A percentile compares a stretch with the other conserved stretches of the same genome.
phyloP scores from a whole-genome alignment of 805 yeast species.

The Lachancea kluyveri region DNA sequence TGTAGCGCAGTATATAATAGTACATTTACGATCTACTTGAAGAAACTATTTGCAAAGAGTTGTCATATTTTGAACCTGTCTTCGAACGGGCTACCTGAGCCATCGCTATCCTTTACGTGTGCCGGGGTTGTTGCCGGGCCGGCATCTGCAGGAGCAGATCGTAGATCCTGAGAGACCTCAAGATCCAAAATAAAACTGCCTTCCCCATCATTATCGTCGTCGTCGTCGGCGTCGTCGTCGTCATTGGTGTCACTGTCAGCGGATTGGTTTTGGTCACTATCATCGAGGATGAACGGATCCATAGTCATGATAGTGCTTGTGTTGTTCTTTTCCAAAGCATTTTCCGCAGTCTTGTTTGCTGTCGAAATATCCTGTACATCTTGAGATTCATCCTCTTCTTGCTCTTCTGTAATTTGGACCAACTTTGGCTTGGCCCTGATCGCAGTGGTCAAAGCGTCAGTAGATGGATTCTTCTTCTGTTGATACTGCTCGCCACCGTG shows the following conservation, averaged over 20 bases:
- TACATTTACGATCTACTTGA: no score
- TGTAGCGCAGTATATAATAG: no score
- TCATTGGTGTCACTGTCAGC: conserved; percentile 14
- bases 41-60: neutral
- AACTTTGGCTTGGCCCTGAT: conserved; percentile 69
- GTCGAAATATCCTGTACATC: conserved; percentile 4
- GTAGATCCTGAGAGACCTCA: conserved; percentile 14
- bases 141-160: neutral
- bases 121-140: no score
- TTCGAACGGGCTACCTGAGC: conserved; percentile 14
- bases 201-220: conserved; percentile 17
- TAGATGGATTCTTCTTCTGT: conserved; percentile 2
- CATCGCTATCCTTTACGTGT: conserved; percentile 1
- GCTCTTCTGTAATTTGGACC: conserved; percentile 34
- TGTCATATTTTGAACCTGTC: conserved; percentile 9
- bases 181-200: conserved; percentile 29
- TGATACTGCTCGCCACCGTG: no score
- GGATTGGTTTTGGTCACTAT: conserved; percentile 8
- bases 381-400: conserved; percentile 15
- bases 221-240: conserved; percentile 24
- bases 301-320: neutral
- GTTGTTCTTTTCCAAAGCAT: neutral
- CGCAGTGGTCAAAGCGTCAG: conserved; percentile 50
- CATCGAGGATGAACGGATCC: neutral
- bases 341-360: conserved; percentile 1